A percentile compares a stretch with the other conserved stretches of the same genome.
Evolutionary conservation across 106 monocot species (phyloP).

Genomic region (Triglochin maritima): DNA sequence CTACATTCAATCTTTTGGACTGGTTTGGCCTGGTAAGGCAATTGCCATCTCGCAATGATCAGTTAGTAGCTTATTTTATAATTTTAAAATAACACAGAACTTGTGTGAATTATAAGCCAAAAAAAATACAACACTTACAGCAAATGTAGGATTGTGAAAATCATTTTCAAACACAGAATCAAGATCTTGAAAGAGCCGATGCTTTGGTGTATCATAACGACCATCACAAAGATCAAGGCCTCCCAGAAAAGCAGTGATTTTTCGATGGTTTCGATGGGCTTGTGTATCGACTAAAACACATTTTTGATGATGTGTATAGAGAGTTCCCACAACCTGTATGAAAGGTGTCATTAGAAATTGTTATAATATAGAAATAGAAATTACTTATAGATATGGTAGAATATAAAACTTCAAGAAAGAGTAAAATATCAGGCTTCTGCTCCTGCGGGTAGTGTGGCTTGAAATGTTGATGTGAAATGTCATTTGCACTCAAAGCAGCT

Average conservation of each 20-base stretch:
- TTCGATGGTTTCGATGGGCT: conserved; percentile 34
- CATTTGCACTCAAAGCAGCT: too few species aligned
- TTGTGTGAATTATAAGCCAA: neutral
- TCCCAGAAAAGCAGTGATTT: conserved; percentile 63
- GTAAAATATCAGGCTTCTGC: too few species aligned
- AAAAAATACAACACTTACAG: conserved; percentile 26
- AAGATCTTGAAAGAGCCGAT: conserved; percentile 53
- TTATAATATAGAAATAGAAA: too few species aligned
- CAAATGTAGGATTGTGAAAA: conserved; percentile 64
- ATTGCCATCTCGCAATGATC: too few species aligned
- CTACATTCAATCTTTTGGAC: too few species aligned
- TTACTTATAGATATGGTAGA: too few species aligned
- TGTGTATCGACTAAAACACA: conserved; percentile 59
- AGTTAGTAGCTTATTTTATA: too few species aligned
- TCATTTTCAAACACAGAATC: conserved; percentile 43
- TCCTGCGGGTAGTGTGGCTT: too few species aligned
- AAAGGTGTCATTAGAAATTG: neutral
- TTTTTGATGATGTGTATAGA: conserved; percentile 76
- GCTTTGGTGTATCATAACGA: conserved; percentile 68
- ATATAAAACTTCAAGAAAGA: too few species aligned
- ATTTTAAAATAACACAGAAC: too few species aligned
- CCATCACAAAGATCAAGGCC: conserved; percentile 72
- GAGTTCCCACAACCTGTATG: conserved; percentile 50
- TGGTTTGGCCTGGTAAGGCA: too few species aligned
- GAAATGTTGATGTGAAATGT: too few species aligned